Percentiles rank a stretch among this genome's conserved stretches.
Conservation (phyloP, 2,329 filamentous ascomycete genomes). For the Alternaria gansuensis region DNA sequence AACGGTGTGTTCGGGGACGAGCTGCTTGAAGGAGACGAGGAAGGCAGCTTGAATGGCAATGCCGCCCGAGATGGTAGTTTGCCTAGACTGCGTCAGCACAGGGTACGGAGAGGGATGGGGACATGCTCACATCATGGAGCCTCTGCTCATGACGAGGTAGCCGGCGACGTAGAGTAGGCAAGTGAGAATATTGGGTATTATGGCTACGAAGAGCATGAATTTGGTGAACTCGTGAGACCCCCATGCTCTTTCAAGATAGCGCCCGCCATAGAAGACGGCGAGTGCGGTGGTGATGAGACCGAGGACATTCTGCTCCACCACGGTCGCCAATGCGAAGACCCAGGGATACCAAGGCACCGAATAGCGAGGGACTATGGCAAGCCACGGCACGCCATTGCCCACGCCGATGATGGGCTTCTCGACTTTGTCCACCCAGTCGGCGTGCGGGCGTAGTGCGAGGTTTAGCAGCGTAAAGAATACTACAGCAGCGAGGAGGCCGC, state of each 20-base stretch:
- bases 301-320: slow-evolving; percentile 93
- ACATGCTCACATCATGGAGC: slow-evolving; percentile 71
- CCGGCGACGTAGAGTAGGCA: slow-evolving; percentile 78
- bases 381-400: slow-evolving; percentile 78
- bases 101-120: background rate
- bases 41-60: slow-evolving; percentile 91
- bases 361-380: slow-evolving; percentile 83
- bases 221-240: slow-evolving; percentile 90
- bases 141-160: slow-evolving; percentile 73
- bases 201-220: slow-evolving; percentile 78
- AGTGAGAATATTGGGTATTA: slow-evolving; percentile 81
- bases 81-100: slow-evolving; percentile 54
- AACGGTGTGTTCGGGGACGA: slow-evolving; percentile 95
- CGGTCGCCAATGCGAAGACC: slow-evolving; percentile 85
- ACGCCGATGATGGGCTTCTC: slow-evolving; percentile 55
- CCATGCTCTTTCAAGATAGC: slow-evolving; percentile 96
- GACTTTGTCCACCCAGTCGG: slow-evolving; percentile 58
- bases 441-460: slow-evolving; percentile 70
- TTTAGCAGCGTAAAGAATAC: slow-evolving; percentile 83
- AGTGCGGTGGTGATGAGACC: slow-evolving; percentile 79
- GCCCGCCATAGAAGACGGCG: slow-evolving; percentile 88
- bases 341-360: slow-evolving; percentile 85
- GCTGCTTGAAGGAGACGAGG: slow-evolving; percentile 96
- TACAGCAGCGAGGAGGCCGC: slow-evolving; percentile 78
- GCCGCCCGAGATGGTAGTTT: slow-evolving; percentile 85